Conservation (phyloP, 345 rosid genomes). For the Gossypium australe region DNA sequence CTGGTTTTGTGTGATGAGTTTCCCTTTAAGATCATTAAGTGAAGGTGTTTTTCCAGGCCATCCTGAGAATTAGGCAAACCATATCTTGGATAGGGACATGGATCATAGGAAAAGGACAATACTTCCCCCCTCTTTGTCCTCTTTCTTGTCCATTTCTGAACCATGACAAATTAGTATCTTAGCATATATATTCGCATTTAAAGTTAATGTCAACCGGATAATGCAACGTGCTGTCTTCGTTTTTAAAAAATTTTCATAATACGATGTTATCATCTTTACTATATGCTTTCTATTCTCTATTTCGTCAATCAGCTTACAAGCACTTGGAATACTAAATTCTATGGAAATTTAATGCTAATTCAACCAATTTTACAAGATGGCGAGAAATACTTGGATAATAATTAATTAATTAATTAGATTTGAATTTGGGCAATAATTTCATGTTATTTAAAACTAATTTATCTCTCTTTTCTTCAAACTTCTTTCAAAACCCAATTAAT, state of each 20-base stretch:
- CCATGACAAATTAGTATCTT: not conserved
- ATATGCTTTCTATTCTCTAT: too few relatives aligned
- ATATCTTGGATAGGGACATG: not conserved
- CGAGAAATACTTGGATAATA: too few relatives aligned
- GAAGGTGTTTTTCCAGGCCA: not conserved
- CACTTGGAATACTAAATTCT: too few relatives aligned
- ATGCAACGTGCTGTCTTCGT: not conserved
- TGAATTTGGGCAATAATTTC: too few relatives aligned
- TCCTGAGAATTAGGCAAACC: not conserved
- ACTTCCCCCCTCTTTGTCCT: slow-evolving; percentile 11
- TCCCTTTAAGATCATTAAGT: not conserved
- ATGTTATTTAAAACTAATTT: too few relatives aligned
- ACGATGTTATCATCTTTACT: too few relatives aligned
- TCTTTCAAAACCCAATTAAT: too few relatives aligned
- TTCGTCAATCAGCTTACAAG: too few relatives aligned
- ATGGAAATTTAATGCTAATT: too few relatives aligned
- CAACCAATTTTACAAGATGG: too few relatives aligned
- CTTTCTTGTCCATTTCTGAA: not conserved
- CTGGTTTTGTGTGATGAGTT: not conserved
- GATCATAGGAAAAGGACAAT: not conserved
- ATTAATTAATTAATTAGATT: too few relatives aligned
- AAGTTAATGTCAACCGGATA: not conserved
- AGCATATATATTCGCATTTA: not conserved
- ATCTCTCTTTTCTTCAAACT: too few relatives aligned
- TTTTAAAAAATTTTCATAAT: not conserved